phyloP scores from a whole-genome alignment of 352 stramenopile species.

The Nothophytophthora sp. region DNA sequence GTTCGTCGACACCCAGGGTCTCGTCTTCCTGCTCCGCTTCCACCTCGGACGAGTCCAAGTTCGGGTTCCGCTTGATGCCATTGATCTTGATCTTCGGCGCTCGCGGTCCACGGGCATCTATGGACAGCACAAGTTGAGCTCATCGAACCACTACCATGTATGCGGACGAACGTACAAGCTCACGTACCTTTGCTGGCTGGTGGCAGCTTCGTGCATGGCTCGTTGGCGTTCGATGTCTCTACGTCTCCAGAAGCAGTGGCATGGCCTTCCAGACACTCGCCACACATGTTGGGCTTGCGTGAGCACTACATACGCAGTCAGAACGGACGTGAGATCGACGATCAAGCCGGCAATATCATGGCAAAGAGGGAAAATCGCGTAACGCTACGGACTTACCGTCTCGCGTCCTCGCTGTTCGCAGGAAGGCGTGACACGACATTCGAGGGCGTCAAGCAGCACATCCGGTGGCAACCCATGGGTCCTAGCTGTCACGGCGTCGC shows the following conservation, averaged over 20 bases:
- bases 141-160: neutral
- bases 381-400: constrained; percentile 34
- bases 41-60: constrained; percentile 17
- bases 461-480: constrained; percentile 70
- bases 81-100: constrained; percentile 63
- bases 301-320: constrained; percentile 48
- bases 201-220: constrained; percentile 28
- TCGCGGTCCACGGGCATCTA: neutral
- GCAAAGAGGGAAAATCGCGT: neutral
- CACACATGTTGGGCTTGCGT: constrained; percentile 53
- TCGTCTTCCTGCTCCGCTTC: constrained; percentile 7
- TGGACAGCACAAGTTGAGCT: constrained; percentile 2
- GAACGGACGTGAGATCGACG: neutral
- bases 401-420: constrained; percentile 58
- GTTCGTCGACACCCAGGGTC: neutral
- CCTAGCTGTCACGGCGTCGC: constrained; percentile 39
- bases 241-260: constrained; percentile 1
- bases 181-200: constrained; percentile 12
- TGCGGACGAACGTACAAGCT: neutral
- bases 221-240: constrained; percentile 22
- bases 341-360: neutral
- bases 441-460: constrained; percentile 57
- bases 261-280: constrained; percentile 69
- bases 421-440: constrained; percentile 42
- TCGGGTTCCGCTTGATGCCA: constrained; percentile 59